Percentiles rank a stretch among this genome's conserved stretches.
These are phyloP conservation scores for Lachancea fermentati DNA, from an alignment of 805 yeast species.

Conservation along the genomic window DNA sequence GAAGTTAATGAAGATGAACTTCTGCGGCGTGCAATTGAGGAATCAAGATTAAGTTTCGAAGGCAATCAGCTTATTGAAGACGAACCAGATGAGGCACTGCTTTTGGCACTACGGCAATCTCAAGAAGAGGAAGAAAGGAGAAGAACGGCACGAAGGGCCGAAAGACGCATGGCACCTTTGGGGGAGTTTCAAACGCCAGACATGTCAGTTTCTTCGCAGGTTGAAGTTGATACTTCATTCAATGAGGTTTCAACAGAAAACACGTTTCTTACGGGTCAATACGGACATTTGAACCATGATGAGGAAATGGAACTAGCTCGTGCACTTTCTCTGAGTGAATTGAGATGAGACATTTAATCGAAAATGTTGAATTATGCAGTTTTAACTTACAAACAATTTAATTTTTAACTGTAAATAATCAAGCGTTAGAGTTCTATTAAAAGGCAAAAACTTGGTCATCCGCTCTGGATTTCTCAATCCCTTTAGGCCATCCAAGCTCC, in stretches of 20 bases:
- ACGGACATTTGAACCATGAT: slow-evolving; percentile 12
- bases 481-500: slow-evolving; percentile 54
- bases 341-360: slow-evolving; percentile 9
- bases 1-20: slow-evolving; percentile 9
- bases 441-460: slow-evolving; percentile 56
- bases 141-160: slow-evolving; percentile 1
- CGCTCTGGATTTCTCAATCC: slow-evolving; percentile 41
- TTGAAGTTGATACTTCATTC: neutral
- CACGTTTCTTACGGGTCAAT: neutral
- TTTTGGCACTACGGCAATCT: slow-evolving; percentile 21
- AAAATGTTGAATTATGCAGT: neutral
- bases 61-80: neutral
- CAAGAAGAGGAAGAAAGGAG: slow-evolving; percentile 8
- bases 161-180: slow-evolving; percentile 5
- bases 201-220: neutral
- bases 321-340: slow-evolving; percentile 31
- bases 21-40: slow-evolving; percentile 11
- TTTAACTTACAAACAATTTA: neutral
- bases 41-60: slow-evolving; percentile 11
- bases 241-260: too few relatives aligned
- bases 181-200: slow-evolving; percentile 4
- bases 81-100: slow-evolving; percentile 5
- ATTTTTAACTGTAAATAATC: too few relatives aligned
- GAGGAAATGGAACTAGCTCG: slow-evolving; percentile 31
- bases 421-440: slow-evolving; percentile 15